Base-by-base conservation (phyloP, 2,329 filamentous ascomycete genomes). In the Aspergillus pseudotamarii region DNA sequence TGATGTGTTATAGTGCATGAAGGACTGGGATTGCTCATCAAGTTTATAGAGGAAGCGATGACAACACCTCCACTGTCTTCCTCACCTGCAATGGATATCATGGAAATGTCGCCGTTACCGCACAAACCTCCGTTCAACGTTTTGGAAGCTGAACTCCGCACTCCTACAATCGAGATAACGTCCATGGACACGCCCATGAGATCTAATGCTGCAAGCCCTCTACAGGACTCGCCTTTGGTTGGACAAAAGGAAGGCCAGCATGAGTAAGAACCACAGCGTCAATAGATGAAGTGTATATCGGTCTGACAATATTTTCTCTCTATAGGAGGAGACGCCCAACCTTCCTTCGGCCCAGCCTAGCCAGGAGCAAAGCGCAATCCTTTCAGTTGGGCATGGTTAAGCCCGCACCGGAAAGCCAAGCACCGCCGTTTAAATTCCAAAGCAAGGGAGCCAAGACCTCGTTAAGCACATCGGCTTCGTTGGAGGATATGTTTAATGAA, bases 21-120 rank as follows among this genome's bases (percentile, higher is more conserved):
- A 53, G 43, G 12, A 57, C 36, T n/a, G 34, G 21, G 34, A 41
- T 55, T 57, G 61, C 64, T 71, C 63, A 64, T 61, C 38, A 59
- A 46, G 78, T 71, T 69, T 74, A 73, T 69, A 75, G 78, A 80
- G 89, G 92, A 92, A 76, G 87, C 86, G 72, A 87, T 92, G 71
- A 96, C 91, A 41, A 97, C 94, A 43, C 93, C 95, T 63, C 92
- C 93, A 50, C 83, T 96, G 58, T 89, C 88, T 26, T 91, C 92
- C 8, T 96, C 94, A 51, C 93, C 94, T 41, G 79, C 84, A 60
- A 85, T 87, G 64, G 93, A 97, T 76, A 84, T 88, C 61, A 97
- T 98, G 93, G 94, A 98, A 74, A 89, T 97, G 78, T 97, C 94
- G 51, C 94, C 95, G 45, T 81, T 98, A 46, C 94, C 93, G 64